phyloP scores from a whole-genome alignment of 2,329 filamentous ascomycete genomes.

The Hymenoscyphus fructigenus region DNA sequence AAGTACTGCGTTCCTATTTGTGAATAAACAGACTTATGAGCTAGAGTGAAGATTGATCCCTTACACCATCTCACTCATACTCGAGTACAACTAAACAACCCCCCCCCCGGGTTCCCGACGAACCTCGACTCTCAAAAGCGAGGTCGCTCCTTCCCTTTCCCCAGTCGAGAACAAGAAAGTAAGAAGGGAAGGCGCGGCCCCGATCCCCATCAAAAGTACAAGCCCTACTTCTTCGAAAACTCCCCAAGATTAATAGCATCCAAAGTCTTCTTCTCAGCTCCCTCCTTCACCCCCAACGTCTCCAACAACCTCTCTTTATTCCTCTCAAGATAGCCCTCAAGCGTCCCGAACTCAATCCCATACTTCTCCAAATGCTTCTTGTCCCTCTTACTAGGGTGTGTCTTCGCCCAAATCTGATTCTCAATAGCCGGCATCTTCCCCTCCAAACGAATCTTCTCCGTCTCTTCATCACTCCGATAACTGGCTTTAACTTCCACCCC shows the following conservation, averaged over 20 bases:
- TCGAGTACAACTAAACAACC: no score
- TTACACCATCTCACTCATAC: no score
- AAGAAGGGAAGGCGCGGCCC: no score
- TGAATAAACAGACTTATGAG: no score
- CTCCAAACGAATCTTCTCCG: not conserved
- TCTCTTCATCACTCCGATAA: constrained; percentile 6
- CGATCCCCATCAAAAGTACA: no score
- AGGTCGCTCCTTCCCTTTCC: no score
- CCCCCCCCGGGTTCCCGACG: no score
- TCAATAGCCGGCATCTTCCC: constrained; percentile 6
- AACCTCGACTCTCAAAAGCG: no score
- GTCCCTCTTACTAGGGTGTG: not conserved
- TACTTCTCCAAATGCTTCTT: constrained; percentile 7
- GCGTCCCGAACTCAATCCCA: constrained; percentile 5
- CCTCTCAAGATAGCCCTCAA: constrained; percentile 7
- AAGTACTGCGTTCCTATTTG: no score
- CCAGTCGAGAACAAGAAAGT: no score
- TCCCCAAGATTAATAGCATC: not conserved
- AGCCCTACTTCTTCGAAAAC: not conserved
- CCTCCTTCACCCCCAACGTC: constrained; percentile 1
- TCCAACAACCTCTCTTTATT: constrained; percentile 7
- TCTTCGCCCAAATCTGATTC: constrained; percentile 7
- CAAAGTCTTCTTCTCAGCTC: not conserved
- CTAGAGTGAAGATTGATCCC: no score
- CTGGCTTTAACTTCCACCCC: constrained; percentile 31